phyloP scores from a whole-genome alignment of 2,329 filamentous ascomycete species.

The Ophiostoma montium region DNA sequence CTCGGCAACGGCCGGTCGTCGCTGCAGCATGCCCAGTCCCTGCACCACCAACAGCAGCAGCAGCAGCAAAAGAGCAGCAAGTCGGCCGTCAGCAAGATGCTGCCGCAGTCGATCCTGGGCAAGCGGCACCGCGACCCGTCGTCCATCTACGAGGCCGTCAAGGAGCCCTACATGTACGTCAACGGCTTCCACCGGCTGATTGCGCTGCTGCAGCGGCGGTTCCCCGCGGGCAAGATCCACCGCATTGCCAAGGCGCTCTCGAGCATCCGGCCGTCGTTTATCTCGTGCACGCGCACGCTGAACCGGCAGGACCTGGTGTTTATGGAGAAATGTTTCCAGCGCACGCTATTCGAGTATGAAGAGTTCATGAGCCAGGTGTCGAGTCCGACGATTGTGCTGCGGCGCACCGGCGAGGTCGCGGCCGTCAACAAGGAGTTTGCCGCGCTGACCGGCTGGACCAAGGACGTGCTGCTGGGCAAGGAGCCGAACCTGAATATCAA shows the following conservation, averaged over 20 bases:
- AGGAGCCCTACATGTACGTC: slow-evolving; percentile 83
- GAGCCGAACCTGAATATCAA: slow-evolving; percentile 82
- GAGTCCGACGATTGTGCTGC: slow-evolving; percentile 81
- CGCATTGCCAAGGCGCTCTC: slow-evolving; percentile 78
- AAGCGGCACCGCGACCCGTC: slow-evolving; percentile 61
- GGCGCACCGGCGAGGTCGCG: slow-evolving; percentile 87
- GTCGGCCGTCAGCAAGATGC: slow-evolving; percentile 25
- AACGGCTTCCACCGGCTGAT: slow-evolving; percentile 81
- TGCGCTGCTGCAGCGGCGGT: slow-evolving; percentile 63
- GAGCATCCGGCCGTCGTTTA: slow-evolving; percentile 83
- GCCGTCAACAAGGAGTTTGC: slow-evolving; percentile 93
- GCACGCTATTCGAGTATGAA: slow-evolving; percentile 84
- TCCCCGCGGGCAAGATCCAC: slow-evolving; percentile 61
- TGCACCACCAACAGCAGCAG: slow-evolving; percentile 3
- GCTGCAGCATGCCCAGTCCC: neutral
- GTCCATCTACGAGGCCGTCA: slow-evolving; percentile 76
- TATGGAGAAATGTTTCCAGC: slow-evolving; percentile 94
- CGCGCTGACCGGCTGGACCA: slow-evolving; percentile 89
- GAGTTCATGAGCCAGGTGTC: slow-evolving; percentile 81
- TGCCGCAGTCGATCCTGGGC: slow-evolving; percentile 36
- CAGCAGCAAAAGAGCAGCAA: slow-evolving; percentile 28
- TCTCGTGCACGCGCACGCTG: slow-evolving; percentile 79
- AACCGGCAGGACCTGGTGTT: slow-evolving; percentile 83
- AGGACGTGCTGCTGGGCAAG: slow-evolving; percentile 75
- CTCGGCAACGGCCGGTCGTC: slow-evolving; percentile 4